Conservation (phyloP, 306 rosid species). For the Medicago truncatula region MtrunA17r5.0-ANR NC_053049.1:32521001-32521500, state of each 20-base stretch:
- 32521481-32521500: conserved; percentile 16
- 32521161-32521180: conserved; percentile 18
- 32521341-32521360: conserved; percentile 89
- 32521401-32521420: conserved; percentile 26
- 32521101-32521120: conserved; percentile 23
- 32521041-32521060: conserved; percentile 9
- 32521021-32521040: neutral
- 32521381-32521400: conserved; percentile 24
- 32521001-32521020: neutral
- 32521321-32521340: conserved; percentile 99
- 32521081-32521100: conserved; percentile 27
- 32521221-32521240: conserved; percentile 57
- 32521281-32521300: conserved; percentile 99
- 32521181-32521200: conserved; percentile 25
- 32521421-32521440: conserved; percentile 27
- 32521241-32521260: conserved; percentile 88
- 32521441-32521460: conserved; percentile 29
- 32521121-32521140: conserved; percentile 18
- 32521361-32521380: conserved; percentile 85
- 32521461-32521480: conserved; percentile 18
- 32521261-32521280: conserved; percentile 99
- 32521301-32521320: conserved; percentile 95
- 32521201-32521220: conserved; percentile 21
- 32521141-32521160: conserved; percentile 25
- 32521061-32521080: conserved; percentile 28